Base-by-base conservation (phyloP, 2,329 filamentous ascomycete species). In the Truncatella angustata region DNA sequence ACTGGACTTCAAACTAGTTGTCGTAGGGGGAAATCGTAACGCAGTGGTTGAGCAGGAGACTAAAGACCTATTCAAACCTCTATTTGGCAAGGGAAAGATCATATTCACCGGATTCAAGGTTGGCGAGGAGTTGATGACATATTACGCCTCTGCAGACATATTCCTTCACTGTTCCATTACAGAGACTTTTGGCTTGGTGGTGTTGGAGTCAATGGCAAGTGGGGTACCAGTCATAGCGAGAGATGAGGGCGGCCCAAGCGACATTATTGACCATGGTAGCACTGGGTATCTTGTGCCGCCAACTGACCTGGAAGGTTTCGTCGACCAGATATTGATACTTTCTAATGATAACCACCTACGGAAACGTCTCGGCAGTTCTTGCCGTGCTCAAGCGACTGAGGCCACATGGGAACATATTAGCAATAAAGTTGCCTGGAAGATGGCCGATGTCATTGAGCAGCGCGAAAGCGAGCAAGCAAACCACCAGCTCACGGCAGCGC, bases 351-450 rank as follows among this genome's bases (percentile, higher is more conserved):
- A 63, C 0, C 51, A 56, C 0, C 64, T 81, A 14, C 74, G 82
- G 6, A 47, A 59, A 4, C 62, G 57, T 1, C 79, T 88, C 70
- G 69, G 72, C 2, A 52, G 54, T 0, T 70, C 73, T 7, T 78
- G 82, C 1, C 75, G 84, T 49, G 62, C 65, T 18, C 79, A 84
- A 55, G 86, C 85, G 0, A 79, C 80, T 54, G 75, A 84, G 45
- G 84, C 81, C 3, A 88, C 84, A 0, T 89, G 86, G 86, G 84
- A 87, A 53, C 85, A 80, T 69, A 86, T 88, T 66, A 86, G 87
- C 69, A 86, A 86, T 60, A 81, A 80, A 45, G 85, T 87, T 1
- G 86, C 86, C 3, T 83, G 82, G 77, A 78, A 81, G 52, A 81
- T 88, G 70, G 71, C 76, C 3, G 75, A 80, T 47, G 72, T 70